A percentile compares a stretch with the other conserved stretches of the same genome.
These are phyloP conservation scores for Mycena rebaudengoi DNA, from an alignment of 768 basidiomycete genomes.

Conservation along the genomic window DNA sequence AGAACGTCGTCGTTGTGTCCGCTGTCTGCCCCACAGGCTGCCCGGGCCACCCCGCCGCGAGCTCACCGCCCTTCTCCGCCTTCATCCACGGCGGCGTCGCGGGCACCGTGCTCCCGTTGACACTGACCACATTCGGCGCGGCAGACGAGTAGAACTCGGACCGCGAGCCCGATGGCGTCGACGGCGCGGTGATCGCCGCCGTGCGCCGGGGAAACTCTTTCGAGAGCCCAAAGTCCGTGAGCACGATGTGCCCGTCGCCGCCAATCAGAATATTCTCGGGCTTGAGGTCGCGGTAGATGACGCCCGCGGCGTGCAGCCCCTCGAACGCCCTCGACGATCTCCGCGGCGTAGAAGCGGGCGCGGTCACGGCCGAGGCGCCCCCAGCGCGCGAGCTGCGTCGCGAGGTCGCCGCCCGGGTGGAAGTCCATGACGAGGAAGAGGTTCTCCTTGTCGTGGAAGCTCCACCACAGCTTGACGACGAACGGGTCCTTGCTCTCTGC, in stretches of 20 bases:
- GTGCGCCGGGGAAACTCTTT: slow-evolving; percentile 83
- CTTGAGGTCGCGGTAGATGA: slow-evolving; percentile 97
- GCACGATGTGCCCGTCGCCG: slow-evolving; percentile 92
- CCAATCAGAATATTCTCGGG: slow-evolving; percentile 97
- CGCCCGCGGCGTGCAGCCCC: slow-evolving; percentile 91
- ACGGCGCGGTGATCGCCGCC: slow-evolving; percentile 55
- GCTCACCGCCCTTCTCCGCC: slow-evolving; percentile 61
- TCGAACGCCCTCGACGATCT: slow-evolving; percentile 97
- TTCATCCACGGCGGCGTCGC: slow-evolving; percentile 84
- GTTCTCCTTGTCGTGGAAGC: slow-evolving; percentile 98
- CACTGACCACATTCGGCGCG: not conserved
- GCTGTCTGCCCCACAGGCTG: slow-evolving; percentile 50
- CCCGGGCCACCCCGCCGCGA: slow-evolving; percentile 65
- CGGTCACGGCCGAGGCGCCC: slow-evolving; percentile 92
- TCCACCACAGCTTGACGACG: slow-evolving; percentile 95
- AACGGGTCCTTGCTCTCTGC: slow-evolving; percentile 91
- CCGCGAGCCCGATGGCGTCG: slow-evolving; percentile 61
- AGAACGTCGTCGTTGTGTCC: slow-evolving; percentile 88
- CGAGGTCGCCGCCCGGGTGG: slow-evolving; percentile 95
- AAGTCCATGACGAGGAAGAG: slow-evolving; percentile 98
- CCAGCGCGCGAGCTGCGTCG: slow-evolving; percentile 97
- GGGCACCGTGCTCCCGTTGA: slow-evolving; percentile 39
- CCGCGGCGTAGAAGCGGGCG: slow-evolving; percentile 96
- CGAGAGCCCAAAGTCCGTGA: slow-evolving; percentile 96
- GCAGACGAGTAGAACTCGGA: slow-evolving; percentile 64